Evolutionary conservation across 768 basidiomycete species (phyloP), one percentile per base, ranked within the genome.

Genomic region (Phaffia tasmanica): DNA sequence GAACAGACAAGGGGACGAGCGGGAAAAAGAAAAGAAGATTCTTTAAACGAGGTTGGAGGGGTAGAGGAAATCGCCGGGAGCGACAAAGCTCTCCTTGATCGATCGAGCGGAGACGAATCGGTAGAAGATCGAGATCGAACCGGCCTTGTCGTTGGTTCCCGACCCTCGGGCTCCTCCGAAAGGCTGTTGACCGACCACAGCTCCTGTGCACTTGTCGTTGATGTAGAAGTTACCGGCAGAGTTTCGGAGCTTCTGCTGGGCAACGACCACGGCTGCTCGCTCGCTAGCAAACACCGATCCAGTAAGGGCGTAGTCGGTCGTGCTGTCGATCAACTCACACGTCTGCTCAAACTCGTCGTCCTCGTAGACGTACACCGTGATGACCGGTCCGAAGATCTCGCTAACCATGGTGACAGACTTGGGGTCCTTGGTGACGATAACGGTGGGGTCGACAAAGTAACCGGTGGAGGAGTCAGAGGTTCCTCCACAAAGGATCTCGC

Each of bases 91-190:
- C 80, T 99, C 95, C 81, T 99, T 99, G 81, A 99, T 91, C 72
- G 86, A 90, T 74, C 95, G 82, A 61, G 88, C 85, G 85, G 68
- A 94, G 48, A 74, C 70, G 73, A 76, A 77, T 64, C 93, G 81
- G 77, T 84, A 84, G 78, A 83, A 86, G 73, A 86, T 83, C 58
- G 77, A 80, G 69, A 89, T 83, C 70, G 88, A 89, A 27, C 88
- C 95, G 1, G 93, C 91, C 79, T 98, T 99, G 77, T 98, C 95
- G 80, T 98, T 98, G 70, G 94, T 99, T 32, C 95, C 94, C 74
- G 87, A 89, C 42, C 82, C 88, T 48, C 93, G 84, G 1, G 85
- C 89, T 35, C 95, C 95, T 57, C 95, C 95, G 74, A 99, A 99
- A 15, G 95, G 94, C 77, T 99, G 93, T 76, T 97, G 93, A 11